Percentiles rank a stretch among this genome's conserved stretches.
Conservation (phyloP, 495 filamentous ascomycete species). For the Aspergillus coremiiformis region DNA sequence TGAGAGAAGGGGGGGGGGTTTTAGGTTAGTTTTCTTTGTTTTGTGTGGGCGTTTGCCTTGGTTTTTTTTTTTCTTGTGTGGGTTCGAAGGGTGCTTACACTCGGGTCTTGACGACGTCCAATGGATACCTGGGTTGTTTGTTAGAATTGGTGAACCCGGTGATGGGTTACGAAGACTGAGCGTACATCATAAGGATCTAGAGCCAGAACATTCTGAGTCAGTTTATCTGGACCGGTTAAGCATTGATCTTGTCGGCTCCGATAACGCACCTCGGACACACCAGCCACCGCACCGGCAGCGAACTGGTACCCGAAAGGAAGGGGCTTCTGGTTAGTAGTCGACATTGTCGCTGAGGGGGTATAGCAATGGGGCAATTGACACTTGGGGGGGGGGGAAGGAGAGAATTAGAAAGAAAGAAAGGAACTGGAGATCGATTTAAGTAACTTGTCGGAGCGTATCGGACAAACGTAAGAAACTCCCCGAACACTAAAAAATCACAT, state of each 20-base stretch:
- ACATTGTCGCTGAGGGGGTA: constrained; percentile 44
- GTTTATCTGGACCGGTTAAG: constrained; percentile 28
- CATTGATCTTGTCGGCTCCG: constrained; percentile 12
- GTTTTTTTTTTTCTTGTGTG: background rate
- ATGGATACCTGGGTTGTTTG: constrained; percentile 63
- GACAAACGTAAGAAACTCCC: constrained; percentile 5
- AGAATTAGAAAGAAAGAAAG: constrained; percentile 4
- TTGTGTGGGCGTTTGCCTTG: constrained; percentile 2
- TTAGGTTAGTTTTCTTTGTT: too few relatives aligned
- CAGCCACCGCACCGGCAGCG: constrained; percentile 79
- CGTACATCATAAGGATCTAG: constrained; percentile 82
- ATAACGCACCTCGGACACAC: constrained; percentile 76
- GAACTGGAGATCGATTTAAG: too few relatives aligned
- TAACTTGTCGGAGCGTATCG: constrained; percentile 5
- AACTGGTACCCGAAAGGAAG: constrained; percentile 84
- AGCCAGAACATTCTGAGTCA: constrained; percentile 18
- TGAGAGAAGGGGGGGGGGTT: too few relatives aligned
- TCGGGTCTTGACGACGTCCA: constrained; percentile 97
- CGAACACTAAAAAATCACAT: constrained; percentile 1
- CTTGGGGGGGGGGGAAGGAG: constrained; percentile 2
- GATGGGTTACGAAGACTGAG: background rate
- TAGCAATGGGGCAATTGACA: constrained; percentile 8
- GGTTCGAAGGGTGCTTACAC: too few relatives aligned
- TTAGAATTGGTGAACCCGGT: background rate
- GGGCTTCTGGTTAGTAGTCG: constrained; percentile 48